phyloP scores from a whole-genome alignment of 2,329 filamentous ascomycete species.

The Chrysosporium keratinophilum region DNA sequence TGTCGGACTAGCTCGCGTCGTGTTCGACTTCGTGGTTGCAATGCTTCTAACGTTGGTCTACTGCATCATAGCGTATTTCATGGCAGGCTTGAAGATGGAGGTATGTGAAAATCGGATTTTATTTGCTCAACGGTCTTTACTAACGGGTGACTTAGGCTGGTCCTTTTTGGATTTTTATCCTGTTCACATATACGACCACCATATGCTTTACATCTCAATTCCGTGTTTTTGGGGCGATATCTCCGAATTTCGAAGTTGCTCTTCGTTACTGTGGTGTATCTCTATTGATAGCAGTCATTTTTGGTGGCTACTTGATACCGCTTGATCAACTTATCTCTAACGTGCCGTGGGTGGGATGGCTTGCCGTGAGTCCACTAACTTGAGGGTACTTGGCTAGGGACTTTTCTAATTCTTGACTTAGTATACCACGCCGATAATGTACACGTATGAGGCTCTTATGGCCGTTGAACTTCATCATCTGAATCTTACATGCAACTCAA shows the following conservation, averaged over 20 bases:
- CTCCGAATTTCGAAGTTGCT: conserved; percentile 51
- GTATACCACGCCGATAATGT: conserved; percentile 44
- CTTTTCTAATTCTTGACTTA: conserved; percentile 82
- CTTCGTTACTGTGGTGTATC: conserved; percentile 51
- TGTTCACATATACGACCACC: conserved; percentile 50
- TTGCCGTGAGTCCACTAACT: conserved; percentile 27
- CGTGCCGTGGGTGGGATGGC: conserved; percentile 54
- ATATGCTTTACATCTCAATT: conserved; percentile 52
- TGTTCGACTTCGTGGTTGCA: conserved; percentile 54
- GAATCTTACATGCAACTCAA: conserved; percentile 45
- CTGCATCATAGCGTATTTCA: conserved; percentile 54
- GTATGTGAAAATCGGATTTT: neutral
- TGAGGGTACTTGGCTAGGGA: neutral
- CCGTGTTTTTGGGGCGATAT: conserved; percentile 50
- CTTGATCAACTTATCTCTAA: conserved; percentile 45
- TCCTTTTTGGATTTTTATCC: conserved; percentile 53
- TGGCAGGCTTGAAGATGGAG: conserved; percentile 10
- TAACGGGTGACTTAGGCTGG: conserved; percentile 31
- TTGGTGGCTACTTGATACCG: conserved; percentile 52
- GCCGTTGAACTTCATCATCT: conserved; percentile 50
- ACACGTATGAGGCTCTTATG: conserved; percentile 54
- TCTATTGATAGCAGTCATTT: conserved; percentile 50
- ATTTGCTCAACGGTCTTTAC: neutral
- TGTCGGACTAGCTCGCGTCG: conserved; percentile 50
- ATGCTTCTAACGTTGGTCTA: conserved; percentile 51